Conservation (phyloP, 495 filamentous ascomycete genomes). For the Tuber borchii region DNA sequence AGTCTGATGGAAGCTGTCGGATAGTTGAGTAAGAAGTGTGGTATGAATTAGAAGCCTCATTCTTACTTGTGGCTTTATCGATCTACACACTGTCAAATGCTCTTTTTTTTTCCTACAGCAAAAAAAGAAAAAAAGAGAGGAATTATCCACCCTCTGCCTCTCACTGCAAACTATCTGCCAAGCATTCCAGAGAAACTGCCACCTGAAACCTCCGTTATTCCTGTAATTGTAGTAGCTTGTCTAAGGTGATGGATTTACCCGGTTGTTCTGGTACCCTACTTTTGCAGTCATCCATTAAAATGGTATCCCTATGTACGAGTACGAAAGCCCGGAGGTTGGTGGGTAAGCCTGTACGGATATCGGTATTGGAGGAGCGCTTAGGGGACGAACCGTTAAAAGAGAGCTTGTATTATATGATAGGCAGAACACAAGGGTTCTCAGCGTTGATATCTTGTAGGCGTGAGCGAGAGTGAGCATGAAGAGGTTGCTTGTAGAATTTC, state of each 20-base stretch:
- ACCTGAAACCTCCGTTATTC: not conserved
- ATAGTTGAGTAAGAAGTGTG: not conserved
- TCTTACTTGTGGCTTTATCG: not conserved
- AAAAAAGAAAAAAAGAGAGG: not conserved
- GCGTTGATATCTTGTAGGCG: not conserved
- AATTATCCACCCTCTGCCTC: not conserved
- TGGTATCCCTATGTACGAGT: not conserved
- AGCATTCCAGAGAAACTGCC: not conserved
- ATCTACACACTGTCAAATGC: not conserved
- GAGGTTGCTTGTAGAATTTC: not conserved
- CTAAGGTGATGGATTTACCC: not conserved
- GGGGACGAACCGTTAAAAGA: not conserved
- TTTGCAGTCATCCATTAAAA: not conserved
- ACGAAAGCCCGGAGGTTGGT: not conserved
- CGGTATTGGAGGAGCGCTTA: not conserved
- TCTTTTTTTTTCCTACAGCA: not conserved
- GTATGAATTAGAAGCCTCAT: not conserved
- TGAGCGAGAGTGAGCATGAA: not conserved
- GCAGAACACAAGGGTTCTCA: not conserved
- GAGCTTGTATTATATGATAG: not conserved
- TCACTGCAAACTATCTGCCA: not conserved
- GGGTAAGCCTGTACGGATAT: not conserved
- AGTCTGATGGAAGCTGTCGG: not conserved
- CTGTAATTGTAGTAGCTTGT: not conserved
- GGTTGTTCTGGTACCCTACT: not conserved